Conservation (phyloP, 768 basidiomycete species). For the Tremella mesenterica region DNA sequence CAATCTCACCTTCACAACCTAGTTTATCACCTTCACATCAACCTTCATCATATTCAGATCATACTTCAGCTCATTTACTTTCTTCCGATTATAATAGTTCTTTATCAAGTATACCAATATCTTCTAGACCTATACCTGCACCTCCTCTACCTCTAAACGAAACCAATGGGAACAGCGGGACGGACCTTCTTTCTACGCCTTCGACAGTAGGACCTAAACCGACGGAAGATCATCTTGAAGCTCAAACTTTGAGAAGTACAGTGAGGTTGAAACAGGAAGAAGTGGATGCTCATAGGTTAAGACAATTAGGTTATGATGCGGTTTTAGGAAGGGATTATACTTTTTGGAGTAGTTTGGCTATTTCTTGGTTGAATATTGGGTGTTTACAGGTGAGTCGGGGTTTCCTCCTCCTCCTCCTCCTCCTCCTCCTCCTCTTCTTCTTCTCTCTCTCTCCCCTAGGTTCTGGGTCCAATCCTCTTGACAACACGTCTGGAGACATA, state of each 20-base stretch:
- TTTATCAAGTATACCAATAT: conserved; percentile 16
- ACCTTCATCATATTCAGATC: neutral
- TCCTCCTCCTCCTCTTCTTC: neutral
- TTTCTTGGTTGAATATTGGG: conserved; percentile 39
- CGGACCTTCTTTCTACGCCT: neutral
- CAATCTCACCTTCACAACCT: neutral
- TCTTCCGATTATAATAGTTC: neutral
- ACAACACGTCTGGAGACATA: no score
- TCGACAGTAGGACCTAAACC: neutral
- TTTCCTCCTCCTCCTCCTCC: neutral
- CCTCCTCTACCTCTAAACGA: conserved; percentile 2
- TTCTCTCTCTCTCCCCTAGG: neutral
- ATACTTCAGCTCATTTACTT: neutral
- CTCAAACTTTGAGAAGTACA: neutral
- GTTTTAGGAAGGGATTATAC: conserved; percentile 42
- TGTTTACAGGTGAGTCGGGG: conserved; percentile 20
- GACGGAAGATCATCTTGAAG: neutral
- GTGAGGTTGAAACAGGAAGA: conserved; percentile 15
- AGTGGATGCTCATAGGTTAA: conserved; percentile 25
- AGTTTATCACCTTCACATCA: no score
- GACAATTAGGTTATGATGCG: conserved; percentile 41
- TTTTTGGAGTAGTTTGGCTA: conserved; percentile 41
- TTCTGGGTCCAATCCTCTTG: no score
- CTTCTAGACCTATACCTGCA: conserved; percentile 23
- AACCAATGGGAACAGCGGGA: no score